Conservation (phyloP, 208 protist species). For the Tritrichomonas musculus region DNA sequence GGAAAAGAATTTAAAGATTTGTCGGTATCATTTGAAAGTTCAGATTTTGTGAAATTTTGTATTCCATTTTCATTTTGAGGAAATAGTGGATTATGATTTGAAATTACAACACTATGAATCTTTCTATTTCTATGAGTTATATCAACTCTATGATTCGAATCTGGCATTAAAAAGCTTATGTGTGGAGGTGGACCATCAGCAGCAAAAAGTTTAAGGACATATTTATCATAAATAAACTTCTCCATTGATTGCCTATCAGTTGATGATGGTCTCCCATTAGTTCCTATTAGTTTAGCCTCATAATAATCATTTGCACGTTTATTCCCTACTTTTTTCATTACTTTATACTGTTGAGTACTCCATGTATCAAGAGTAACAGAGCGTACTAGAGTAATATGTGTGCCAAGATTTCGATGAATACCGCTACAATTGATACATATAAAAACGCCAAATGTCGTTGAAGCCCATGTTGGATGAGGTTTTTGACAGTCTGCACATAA, state of each 20-base stretch:
- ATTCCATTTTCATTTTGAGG: too few relatives aligned
- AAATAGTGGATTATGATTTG: too few relatives aligned
- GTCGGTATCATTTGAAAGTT: too few relatives aligned
- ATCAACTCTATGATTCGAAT: too few relatives aligned
- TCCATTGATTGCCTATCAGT: neutral
- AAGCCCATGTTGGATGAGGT: slow-evolving; percentile 44
- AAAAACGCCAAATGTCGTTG: slow-evolving; percentile 58
- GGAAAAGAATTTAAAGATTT: too few relatives aligned
- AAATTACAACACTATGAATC: too few relatives aligned
- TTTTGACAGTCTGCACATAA: slow-evolving; percentile 42
- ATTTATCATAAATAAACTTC: slow-evolving; percentile 11
- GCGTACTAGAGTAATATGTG: slow-evolving; percentile 55
- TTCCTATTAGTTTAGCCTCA: neutral
- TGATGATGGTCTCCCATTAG: neutral
- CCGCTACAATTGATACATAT: slow-evolving; percentile 60
- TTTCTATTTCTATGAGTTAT: too few relatives aligned
- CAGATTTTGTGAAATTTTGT: too few relatives aligned
- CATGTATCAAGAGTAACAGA: slow-evolving; percentile 51
- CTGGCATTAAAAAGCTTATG: too few relatives aligned
- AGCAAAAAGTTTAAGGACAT: neutral
- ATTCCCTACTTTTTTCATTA: slow-evolving; percentile 39
- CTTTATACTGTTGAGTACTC: slow-evolving; percentile 38
- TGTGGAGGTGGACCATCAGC: neutral
- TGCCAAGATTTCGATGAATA: slow-evolving; percentile 57
- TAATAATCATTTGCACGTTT: neutral